Conservation (phyloP, 2,329 filamentous ascomycete genomes). For the Didymella lethalis region DNA sequence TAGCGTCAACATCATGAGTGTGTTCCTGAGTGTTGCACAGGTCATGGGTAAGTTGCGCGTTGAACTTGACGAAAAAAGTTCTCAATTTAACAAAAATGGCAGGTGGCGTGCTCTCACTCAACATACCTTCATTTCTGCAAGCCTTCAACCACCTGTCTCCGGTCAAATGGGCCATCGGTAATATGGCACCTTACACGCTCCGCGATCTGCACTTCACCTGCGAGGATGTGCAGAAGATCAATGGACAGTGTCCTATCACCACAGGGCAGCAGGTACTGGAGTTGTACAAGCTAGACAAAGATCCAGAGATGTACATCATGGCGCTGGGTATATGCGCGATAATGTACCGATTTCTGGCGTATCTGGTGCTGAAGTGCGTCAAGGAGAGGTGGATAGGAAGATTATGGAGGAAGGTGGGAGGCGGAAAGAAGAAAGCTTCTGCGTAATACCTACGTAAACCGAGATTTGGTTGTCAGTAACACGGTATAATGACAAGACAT, state of each 20-base stretch:
- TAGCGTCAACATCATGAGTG: conserved; percentile 74
- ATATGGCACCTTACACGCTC: conserved; percentile 72
- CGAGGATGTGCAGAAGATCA: conserved; percentile 64
- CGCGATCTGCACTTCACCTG: conserved; percentile 70
- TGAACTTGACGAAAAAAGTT: background rate
- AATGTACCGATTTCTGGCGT: conserved; percentile 71
- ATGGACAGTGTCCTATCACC: conserved; percentile 70
- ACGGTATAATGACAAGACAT: too few species aligned
- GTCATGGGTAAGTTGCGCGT: conserved; percentile 61
- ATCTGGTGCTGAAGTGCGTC: conserved; percentile 63
- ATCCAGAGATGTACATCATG: conserved; percentile 68
- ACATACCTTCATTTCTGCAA: conserved; percentile 71
- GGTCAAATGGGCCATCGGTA: conserved; percentile 72
- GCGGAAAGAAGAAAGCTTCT: conserved; percentile 21
- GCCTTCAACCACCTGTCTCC: conserved; percentile 76
- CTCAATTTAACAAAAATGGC: conserved; percentile 10
- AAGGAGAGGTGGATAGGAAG: conserved; percentile 61
- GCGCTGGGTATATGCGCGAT: conserved; percentile 70
- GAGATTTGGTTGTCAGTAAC: background rate
- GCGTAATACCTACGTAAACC: background rate
- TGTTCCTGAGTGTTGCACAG: conserved; percentile 74
- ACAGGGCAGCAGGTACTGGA: conserved; percentile 72
- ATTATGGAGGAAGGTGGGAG: conserved; percentile 38
- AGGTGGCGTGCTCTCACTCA: conserved; percentile 72
- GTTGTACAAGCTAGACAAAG: conserved; percentile 71